Base-by-base conservation (phyloP, 1,284 basidiomycete species). In the Heterobasidion occidentale region DNA sequence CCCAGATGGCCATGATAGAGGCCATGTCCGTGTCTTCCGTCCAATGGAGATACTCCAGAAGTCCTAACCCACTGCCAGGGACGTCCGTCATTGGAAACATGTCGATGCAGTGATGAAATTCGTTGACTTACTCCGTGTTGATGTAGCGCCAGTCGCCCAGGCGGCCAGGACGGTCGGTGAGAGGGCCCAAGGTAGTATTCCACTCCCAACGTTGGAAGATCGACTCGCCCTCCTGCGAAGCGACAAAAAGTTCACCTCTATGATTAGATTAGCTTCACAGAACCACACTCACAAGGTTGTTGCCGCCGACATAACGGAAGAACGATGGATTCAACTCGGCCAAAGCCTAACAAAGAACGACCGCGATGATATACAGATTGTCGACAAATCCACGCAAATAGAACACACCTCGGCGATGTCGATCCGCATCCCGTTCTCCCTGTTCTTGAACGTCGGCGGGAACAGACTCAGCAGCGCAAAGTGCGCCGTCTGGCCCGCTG, bases 391-490 rank as follows among this genome's bases (percentile, higher is more conserved):
- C 14, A 3, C 38, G 15, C 19, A 34, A 11, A 53, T 9, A 14
- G 34, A 14, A 57, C 67, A 36, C 56, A 80, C 81, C 63, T 81
- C 72, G 1, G 86, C 84, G 46, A 90, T 70, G 65, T 90, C 88
- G 6, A 77, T 66, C 46, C 86, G 73, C 73, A 88, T 76, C 0
- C 86, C 86, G 64, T 88, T 88, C 46, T 71, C 59, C 56, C 83
- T 73, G 55, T 73, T 69, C 56, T 84, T 86, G 68, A 81, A 89
- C 1, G 86, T 88, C 1, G 86, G 87, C 3, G 86, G 87, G 69
- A 89, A 88, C 54, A 89, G 71, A 2, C 81, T 84, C 54, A 88
- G 75, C 75, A 88, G 70, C 0, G 81, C 78, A 59, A 89, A 87
- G 62, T 82, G 68, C 54, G 88, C 73, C 0, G 74, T 78, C 35